Percentiles rank a stretch among this genome's conserved stretches.
Evolutionary conservation across 805 yeast genomes (phyloP).

Genomic region (Yarrowia sp.): DNA sequence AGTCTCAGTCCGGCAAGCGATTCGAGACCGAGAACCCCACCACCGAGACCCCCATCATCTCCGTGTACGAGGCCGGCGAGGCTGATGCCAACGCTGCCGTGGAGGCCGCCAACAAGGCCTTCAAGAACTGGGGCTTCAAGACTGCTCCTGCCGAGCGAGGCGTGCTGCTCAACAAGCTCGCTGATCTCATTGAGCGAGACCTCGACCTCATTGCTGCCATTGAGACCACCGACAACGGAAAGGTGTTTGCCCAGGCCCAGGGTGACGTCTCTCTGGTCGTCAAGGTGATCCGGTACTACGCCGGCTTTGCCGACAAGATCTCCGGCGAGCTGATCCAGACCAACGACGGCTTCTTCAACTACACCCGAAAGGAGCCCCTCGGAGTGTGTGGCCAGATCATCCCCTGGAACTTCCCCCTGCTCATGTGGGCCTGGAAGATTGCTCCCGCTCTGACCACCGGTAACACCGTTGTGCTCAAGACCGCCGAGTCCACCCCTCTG

Average conservation of each 20-base stretch:
- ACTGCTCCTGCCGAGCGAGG: slow-evolving; percentile 68
- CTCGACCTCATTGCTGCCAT: slow-evolving; percentile 76
- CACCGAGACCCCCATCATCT: slow-evolving; percentile 55
- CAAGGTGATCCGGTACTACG: slow-evolving; percentile 66
- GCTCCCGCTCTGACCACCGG: slow-evolving; percentile 87
- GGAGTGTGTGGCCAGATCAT: slow-evolving; percentile 74
- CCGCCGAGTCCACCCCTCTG: slow-evolving; percentile 79
- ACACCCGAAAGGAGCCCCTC: slow-evolving; percentile 70
- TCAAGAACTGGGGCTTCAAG: slow-evolving; percentile 68
- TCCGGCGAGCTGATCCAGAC: slow-evolving; percentile 62
- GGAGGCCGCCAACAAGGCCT: slow-evolving; percentile 82
- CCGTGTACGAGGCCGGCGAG: slow-evolving; percentile 72
- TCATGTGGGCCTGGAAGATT: slow-evolving; percentile 83
- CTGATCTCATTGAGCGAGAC: slow-evolving; percentile 78
- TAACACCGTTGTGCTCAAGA: slow-evolving; percentile 72
- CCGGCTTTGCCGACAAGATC: slow-evolving; percentile 78
- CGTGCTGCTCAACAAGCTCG: slow-evolving; percentile 68
- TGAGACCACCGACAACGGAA: slow-evolving; percentile 91
- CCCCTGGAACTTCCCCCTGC: slow-evolving; percentile 76
- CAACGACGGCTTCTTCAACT: slow-evolving; percentile 64
- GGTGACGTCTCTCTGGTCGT: slow-evolving; percentile 64
- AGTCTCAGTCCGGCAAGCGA: slow-evolving; percentile 59
- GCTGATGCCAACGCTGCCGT: slow-evolving; percentile 85
- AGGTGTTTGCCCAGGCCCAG: slow-evolving; percentile 55
- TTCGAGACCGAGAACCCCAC: slow-evolving; percentile 55